Percentiles rank a stretch among this genome's conserved stretches.
phyloP scores from a whole-genome alignment of 352 stramenopile genomes.

The Lagenidium giganteum region DNA sequence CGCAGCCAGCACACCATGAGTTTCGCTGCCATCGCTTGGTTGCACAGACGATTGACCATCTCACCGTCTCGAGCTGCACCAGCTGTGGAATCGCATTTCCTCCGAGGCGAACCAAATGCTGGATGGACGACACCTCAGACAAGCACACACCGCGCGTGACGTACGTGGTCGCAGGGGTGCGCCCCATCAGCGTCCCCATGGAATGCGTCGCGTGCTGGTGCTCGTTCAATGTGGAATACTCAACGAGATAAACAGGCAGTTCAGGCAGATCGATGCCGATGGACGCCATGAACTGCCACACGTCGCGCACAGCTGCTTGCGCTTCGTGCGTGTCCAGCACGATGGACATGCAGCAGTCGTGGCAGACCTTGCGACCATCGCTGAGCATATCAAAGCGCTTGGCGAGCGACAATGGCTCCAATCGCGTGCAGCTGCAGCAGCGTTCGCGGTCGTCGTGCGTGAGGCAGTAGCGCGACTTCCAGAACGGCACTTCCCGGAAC shows the following conservation, averaged over 20 bases:
- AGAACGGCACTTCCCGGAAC: constrained; percentile 65
- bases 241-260: constrained; percentile 64
- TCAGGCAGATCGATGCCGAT: constrained; percentile 63
- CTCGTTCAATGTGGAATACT: constrained; percentile 48
- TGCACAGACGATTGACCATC: too few relatives aligned
- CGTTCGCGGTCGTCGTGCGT: constrained; percentile 55
- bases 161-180: constrained; percentile 27
- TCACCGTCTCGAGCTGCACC: constrained; percentile 45
- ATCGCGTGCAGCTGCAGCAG: constrained; percentile 64
- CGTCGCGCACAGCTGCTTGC: constrained; percentile 34
- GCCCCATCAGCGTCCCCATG: constrained; percentile 13
- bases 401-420: constrained; percentile 20
- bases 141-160: constrained; percentile 50
- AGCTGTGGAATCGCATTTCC: constrained; percentile 31
- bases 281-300: constrained; percentile 66
- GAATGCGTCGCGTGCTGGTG: constrained; percentile 22
- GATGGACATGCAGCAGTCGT: constrained; percentile 51
- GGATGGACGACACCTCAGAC: constrained; percentile 48
- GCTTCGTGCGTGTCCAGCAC: constrained; percentile 56
- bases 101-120: constrained; percentile 38
- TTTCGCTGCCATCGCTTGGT: too few relatives aligned
- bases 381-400: constrained; percentile 52
- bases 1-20: too few relatives aligned
- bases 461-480: constrained; percentile 55
- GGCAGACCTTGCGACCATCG: constrained; percentile 62